Evolutionary conservation across 192 early-diverging fungal genomes (phyloP), one percentile per base, ranked within the genome.

Genomic region (Umbelopsis vinacea): DNA sequence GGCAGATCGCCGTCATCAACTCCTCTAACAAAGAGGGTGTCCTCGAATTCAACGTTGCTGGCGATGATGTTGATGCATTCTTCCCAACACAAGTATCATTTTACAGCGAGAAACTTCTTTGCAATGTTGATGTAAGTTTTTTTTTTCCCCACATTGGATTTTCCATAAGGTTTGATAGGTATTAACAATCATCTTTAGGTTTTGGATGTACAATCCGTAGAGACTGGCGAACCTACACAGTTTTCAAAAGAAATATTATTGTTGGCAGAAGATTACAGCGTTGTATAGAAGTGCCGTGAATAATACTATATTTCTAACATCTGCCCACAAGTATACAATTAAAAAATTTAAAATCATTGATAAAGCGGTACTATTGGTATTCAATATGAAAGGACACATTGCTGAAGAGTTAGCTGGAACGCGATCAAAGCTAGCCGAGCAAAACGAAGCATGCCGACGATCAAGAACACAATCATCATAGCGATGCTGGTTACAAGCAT

Each of bases 21-120:
- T 69, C 81, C 15, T 85, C 83, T 73, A 95, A 95, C 81, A 79
- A 82, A 23, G 87, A 86, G 23, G 96, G 97, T 47, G 88, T 90
- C 17, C 78, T 98, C 37, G 96, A 97, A 68, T 98, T 97, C 77
- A 91, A 77, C 55, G 89, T 93, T 33, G 75, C 84, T 8, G 89
- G 89, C 40, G 91, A 93, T 50, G 91, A 98, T 71, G 86, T 89
- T 22, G 88, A 87, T 43, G 87, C 76, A 6, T 95, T 95, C 83
- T 98, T 93, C 92, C 96, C 96, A 8, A 94, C 97, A 22, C 70
- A 81, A 23, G 92, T 94, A 12, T 84, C 89, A 24, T 97, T 99
- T 76, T 79, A 85, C 2, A 88, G 87, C 76, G 86, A 83, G 37
- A 85, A 82, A 71, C 79, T 92, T 15, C 88, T 94, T 75, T 95